A percentile compares a stretch with the other conserved stretches of the same genome.
Conservation (phyloP, 1,284 basidiomycete species). For the Quambalaria eucalypti region DNA sequence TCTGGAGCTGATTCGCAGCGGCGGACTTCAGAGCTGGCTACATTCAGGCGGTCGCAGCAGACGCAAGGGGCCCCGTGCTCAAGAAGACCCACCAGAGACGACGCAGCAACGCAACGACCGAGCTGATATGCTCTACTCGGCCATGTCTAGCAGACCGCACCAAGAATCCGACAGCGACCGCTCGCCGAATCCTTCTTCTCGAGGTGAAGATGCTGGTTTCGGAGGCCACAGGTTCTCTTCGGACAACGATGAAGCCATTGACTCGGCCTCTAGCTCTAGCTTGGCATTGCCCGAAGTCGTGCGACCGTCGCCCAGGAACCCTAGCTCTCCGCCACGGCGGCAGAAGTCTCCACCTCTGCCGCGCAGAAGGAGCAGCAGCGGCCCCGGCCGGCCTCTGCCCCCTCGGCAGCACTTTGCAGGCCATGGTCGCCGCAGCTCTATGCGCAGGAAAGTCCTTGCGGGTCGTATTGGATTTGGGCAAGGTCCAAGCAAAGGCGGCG, state of each 20-base stretch:
- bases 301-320: neutral
- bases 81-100: slow-evolving; percentile 10
- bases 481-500: slow-evolving; percentile 4
- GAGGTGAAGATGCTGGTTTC: slow-evolving; percentile 3
- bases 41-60: slow-evolving; percentile 3
- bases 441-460: slow-evolving; percentile 20
- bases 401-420: neutral
- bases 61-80: neutral
- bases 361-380: neutral
- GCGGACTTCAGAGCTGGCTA: slow-evolving; percentile 18
- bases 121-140: slow-evolving; percentile 18
- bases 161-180: slow-evolving; percentile 5
- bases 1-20: slow-evolving; percentile 17
- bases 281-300: neutral
- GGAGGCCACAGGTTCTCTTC: slow-evolving; percentile 7
- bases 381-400: neutral
- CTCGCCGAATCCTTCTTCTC: neutral
- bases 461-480: slow-evolving; percentile 14
- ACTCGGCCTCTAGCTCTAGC: neutral
- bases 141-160: slow-evolving; percentile 21
- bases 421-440: slow-evolving; percentile 9
- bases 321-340: neutral
- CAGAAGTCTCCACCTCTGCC: neutral
- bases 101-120: slow-evolving; percentile 16
- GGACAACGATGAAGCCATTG: too few relatives aligned